Base-by-base conservation (phyloP, 257 asterid genomes). In the Petunia secreta region DNA sequence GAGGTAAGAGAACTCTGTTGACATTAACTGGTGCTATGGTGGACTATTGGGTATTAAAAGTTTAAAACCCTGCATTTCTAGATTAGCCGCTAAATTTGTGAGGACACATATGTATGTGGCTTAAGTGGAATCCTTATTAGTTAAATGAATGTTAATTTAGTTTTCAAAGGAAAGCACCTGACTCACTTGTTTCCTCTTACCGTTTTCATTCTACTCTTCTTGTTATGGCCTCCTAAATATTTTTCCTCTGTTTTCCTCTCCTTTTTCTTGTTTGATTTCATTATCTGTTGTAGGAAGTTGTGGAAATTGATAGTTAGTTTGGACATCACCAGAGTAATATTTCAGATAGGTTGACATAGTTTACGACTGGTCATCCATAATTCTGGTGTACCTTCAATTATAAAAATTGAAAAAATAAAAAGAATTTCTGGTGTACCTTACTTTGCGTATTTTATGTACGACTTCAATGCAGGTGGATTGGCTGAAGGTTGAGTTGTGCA, bases 401-500 rank as follows among this genome's bases (percentile, higher is more conserved):
- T 25, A 25, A 25, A 25, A 25, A 25, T 25, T 25, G 25, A 25
- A 25, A 25, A 25, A 25, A 25, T 25, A 25, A 25, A 25, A 25
- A 25, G 25, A 25, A 25, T 25, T 62, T 60, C 65, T 62, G 41
- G 59, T 69, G 76, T 46, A 69, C 41, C 58, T 46, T 69, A 69
- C 59, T 69, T 69, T 69, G 58, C 25, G 1, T 46, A 43, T 16
- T 68, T 68, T 68, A 46, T 2, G 10, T 44, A 25, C n/a, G 10
- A 25, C n/a, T 69, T 46, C 34, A 25, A 65, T 86, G 85, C 90
- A 94, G 98, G 97, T 87, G 80, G 85, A 87, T 75, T 93, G 98
- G 99, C 93, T 93, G 79, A 93, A 90, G 90, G 96, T 91, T 81
- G 96, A 93, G 88, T 82, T 91, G 85, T 92, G 94, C 91, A 95